A percentile compares a stretch with the other conserved stretches of the same genome.
phyloP scores from a whole-genome alignment of 495 filamentous ascomycete genomes.

The Tetracladium setigerum region DNA sequence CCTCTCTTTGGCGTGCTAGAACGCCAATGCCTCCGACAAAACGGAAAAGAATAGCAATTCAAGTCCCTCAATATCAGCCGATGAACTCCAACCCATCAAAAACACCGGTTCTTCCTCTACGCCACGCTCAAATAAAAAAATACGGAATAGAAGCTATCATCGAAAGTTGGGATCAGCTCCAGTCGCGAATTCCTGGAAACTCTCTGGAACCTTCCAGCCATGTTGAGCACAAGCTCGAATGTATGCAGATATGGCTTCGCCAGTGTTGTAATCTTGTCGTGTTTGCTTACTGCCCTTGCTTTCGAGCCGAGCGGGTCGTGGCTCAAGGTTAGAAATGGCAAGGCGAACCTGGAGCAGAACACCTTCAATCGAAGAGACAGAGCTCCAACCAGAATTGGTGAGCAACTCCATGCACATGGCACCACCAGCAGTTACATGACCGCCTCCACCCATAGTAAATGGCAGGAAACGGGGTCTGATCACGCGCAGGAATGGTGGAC shows the following conservation, averaged over 20 bases:
- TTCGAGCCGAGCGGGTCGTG: slow-evolving; percentile 63
- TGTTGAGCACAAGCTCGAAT: slow-evolving; percentile 57
- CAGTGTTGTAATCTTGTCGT: slow-evolving; percentile 50
- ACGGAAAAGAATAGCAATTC: too few relatives aligned
- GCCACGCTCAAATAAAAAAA: too few relatives aligned
- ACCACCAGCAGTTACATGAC: slow-evolving; percentile 83
- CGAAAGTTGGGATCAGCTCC: neutral
- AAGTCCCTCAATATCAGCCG: too few relatives aligned
- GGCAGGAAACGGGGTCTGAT: slow-evolving; percentile 73
- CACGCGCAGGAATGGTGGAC: slow-evolving; percentile 79
- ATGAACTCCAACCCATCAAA: too few relatives aligned
- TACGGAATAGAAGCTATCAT: too few relatives aligned
- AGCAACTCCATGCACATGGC: slow-evolving; percentile 90
- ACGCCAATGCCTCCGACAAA: too few relatives aligned
- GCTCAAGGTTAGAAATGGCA: slow-evolving; percentile 62
- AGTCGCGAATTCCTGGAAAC: slow-evolving; percentile 15
- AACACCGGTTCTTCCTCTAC: too few relatives aligned
- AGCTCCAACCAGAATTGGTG: slow-evolving; percentile 76
- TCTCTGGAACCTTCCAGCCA: slow-evolving; percentile 50
- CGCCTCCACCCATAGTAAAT: slow-evolving; percentile 68
- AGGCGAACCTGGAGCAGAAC: slow-evolving; percentile 78
- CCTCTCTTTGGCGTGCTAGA: too few relatives aligned
- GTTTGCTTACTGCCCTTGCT: neutral
- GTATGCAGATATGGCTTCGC: slow-evolving; percentile 69
- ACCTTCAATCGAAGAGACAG: slow-evolving; percentile 64